These are phyloP conservation scores for Parmelia sp. DNA, from an alignment of 495 filamentous ascomycete genomes.

Conservation along the genomic window DNA sequence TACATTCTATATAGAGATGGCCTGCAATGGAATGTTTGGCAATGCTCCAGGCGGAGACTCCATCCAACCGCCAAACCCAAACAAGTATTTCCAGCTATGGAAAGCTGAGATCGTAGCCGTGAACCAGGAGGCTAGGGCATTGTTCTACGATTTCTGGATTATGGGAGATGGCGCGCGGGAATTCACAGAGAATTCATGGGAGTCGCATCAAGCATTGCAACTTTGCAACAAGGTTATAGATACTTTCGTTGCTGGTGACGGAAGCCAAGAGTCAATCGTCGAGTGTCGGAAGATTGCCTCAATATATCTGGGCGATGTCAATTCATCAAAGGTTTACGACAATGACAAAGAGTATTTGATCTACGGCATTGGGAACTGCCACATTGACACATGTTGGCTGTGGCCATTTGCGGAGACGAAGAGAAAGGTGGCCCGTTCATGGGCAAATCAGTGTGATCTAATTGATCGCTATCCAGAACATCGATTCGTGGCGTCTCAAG, in stretches of 20 bases:
- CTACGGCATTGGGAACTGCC: slow-evolving; percentile 87
- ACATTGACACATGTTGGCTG: slow-evolving; percentile 96
- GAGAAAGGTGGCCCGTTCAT: slow-evolving; percentile 90
- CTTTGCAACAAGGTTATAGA: slow-evolving; percentile 84
- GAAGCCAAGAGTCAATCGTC: slow-evolving; percentile 66
- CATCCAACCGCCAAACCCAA: slow-evolving; percentile 81
- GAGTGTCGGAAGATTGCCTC: slow-evolving; percentile 74
- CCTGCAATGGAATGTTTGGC: slow-evolving; percentile 97
- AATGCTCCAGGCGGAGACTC: slow-evolving; percentile 78
- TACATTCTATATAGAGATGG: slow-evolving; percentile 92
- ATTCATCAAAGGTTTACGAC: slow-evolving; percentile 79
- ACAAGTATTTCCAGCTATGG: slow-evolving; percentile 67
- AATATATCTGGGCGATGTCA: slow-evolving; percentile 73
- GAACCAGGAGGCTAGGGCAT: slow-evolving; percentile 72
- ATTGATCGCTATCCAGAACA: slow-evolving; percentile 94
- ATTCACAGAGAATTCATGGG: slow-evolving; percentile 73
- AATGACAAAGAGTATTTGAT: slow-evolving; percentile 66
- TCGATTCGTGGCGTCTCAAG: slow-evolving; percentile 84
- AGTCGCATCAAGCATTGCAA: slow-evolving; percentile 78
- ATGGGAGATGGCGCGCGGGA: slow-evolving; percentile 81
- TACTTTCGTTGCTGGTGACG: slow-evolving; percentile 71
- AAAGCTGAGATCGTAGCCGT: slow-evolving; percentile 85
- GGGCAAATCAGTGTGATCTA: slow-evolving; percentile 90
- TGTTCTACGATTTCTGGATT: slow-evolving; percentile 93
- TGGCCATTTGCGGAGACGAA: slow-evolving; percentile 99